Evolutionary conservation across 345 rosid species (phyloP).

Genomic region (Combretum micranthum): DNA sequence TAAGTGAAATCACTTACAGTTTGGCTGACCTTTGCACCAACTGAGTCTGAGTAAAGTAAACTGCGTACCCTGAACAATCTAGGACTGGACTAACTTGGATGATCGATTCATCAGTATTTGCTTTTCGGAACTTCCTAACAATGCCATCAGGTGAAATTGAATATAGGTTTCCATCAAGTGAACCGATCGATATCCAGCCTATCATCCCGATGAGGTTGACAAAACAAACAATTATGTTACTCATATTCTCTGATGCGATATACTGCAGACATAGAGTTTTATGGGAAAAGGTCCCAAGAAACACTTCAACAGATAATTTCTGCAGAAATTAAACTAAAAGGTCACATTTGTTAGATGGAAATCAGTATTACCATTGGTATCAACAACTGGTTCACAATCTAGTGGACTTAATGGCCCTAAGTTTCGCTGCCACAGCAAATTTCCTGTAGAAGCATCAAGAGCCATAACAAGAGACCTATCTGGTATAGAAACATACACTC

Average conservation of each 20-base stretch:
- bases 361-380: conserved; percentile 48
- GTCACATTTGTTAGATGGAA: not conserved
- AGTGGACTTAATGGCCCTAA: conserved; percentile 55
- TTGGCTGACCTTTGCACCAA: conserved; percentile 42
- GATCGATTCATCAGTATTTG: conserved; percentile 29
- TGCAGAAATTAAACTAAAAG: not conserved
- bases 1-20: conserved; percentile 27
- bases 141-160: conserved; percentile 68
- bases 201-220: too few relatives aligned
- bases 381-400: conserved; percentile 44
- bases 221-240: not conserved
- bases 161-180: conserved; percentile 75
- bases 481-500: conserved; percentile 52
- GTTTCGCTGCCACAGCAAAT: conserved; percentile 53
- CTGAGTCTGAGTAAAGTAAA: conserved; percentile 61
- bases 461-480: conserved; percentile 46
- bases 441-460: conserved; percentile 59
- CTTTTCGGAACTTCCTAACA: conserved; percentile 42
- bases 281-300: not conserved
- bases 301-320: not conserved
- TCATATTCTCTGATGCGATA: too few relatives aligned
- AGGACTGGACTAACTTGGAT: conserved; percentile 51
- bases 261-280: not conserved
- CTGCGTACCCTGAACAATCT: conserved; percentile 72
- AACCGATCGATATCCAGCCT: conserved; percentile 84